Percentiles rank a stretch among this genome's conserved stretches.
phyloP scores from a whole-genome alignment of 306 rosid species.

The Begonia fuchsioides region DNA sequence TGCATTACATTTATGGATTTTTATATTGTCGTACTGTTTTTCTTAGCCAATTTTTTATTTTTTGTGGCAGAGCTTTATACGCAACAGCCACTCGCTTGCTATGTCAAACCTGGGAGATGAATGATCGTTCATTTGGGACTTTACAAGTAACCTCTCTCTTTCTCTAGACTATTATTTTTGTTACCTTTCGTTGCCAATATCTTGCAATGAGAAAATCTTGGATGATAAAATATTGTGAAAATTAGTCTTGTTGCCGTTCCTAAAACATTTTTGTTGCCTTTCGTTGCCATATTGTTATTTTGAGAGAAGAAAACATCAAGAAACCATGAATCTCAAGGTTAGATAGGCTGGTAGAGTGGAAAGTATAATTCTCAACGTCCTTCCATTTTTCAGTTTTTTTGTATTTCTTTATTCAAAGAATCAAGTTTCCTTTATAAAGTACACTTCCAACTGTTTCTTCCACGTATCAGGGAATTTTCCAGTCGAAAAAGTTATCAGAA shows the following conservation, averaged over 20 bases:
- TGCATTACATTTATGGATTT: neutral
- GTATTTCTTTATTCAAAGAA: no score
- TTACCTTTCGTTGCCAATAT: no score
- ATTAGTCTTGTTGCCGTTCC: no score
- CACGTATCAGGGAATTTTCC: constrained; percentile 46
- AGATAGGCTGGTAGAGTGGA: no score
- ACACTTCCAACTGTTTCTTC: constrained; percentile 11
- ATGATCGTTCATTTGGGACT: constrained; percentile 83
- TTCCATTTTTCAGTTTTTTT: no score
- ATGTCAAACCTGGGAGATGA: constrained; percentile 90
- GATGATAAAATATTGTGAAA: no score
- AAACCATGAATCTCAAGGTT: no score
- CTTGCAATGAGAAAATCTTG: no score
- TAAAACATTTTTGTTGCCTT: no score
- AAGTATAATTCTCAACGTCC: no score
- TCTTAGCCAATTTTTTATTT: neutral
- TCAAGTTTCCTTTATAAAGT: neutral
- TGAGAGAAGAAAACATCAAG: no score
- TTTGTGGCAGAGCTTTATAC: constrained; percentile 43
- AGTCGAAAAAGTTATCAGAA: constrained; percentile 49
- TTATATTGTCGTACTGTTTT: neutral
- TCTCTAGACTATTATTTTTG: neutral
- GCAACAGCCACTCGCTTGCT: constrained; percentile 79
- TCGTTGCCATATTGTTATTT: no score
- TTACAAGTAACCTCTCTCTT: constrained; percentile 53